Conservation (phyloP, 371 early-diverging fungal species). For the Syncephalastrum contaminatum region DNA sequence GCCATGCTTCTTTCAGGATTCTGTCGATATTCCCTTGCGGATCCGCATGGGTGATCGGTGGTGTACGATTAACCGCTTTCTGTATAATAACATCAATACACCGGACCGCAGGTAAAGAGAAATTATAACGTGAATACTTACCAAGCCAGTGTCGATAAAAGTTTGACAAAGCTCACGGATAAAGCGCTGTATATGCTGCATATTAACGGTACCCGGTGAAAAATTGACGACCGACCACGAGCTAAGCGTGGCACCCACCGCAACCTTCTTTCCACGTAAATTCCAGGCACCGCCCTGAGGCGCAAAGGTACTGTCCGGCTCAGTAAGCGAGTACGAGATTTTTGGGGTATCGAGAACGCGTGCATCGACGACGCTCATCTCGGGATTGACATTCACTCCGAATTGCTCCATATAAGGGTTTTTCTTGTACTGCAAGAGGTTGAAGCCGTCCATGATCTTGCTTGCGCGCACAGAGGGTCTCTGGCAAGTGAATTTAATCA, state of each 20-base stretch:
- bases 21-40: constrained; percentile 66
- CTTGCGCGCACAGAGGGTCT: constrained; percentile 72
- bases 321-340: constrained; percentile 64
- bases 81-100: background rate
- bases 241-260: constrained; percentile 70
- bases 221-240: constrained; percentile 86
- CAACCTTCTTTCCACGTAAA: constrained; percentile 81
- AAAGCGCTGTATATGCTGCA: constrained; percentile 50
- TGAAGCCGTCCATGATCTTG: constrained; percentile 58
- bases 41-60: constrained; percentile 72
- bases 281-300: constrained; percentile 93
- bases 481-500: constrained; percentile 92
- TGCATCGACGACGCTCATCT: constrained; percentile 58
- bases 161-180: constrained; percentile 55
- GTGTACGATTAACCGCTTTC: constrained; percentile 50
- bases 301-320: constrained; percentile 60
- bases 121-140: too few relatives aligned
- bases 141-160: constrained; percentile 69
- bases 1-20: constrained; percentile 69
- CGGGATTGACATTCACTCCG: constrained; percentile 67
- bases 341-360: constrained; percentile 81
- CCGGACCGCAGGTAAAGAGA: too few relatives aligned
- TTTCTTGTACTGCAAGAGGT: constrained; percentile 49
- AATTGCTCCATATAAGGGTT: constrained; percentile 67
- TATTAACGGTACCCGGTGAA: constrained; percentile 24